phyloP scores from a whole-genome alignment of 495 filamentous ascomycete species.

The Daldinia decipiens region DNA sequence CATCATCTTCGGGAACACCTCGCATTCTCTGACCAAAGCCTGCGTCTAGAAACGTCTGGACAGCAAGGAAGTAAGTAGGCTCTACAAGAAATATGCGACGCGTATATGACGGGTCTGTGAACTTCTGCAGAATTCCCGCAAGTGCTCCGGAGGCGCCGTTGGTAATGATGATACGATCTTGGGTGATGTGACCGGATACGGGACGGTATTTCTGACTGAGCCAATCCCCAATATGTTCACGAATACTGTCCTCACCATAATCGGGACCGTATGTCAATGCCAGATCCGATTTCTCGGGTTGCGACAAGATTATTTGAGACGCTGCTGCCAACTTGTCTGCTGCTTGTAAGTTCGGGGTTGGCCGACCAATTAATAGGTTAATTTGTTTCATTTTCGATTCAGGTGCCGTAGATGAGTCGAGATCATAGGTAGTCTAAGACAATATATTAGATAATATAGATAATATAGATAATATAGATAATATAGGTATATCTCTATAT shows the following conservation, averaged over 20 bases:
- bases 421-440: background rate
- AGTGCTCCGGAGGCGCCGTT: slow-evolving; percentile 77
- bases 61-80: slow-evolving; percentile 78
- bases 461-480: no score
- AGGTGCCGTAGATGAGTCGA: background rate
- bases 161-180: slow-evolving; percentile 74
- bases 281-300: slow-evolving; percentile 58
- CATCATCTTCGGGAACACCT: slow-evolving; percentile 73
- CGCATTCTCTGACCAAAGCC: slow-evolving; percentile 67
- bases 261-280: slow-evolving; percentile 78
- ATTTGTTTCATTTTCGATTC: slow-evolving; percentile 48
- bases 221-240: slow-evolving; percentile 71
- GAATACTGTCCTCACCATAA: slow-evolving; percentile 68
- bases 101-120: slow-evolving; percentile 77
- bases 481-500: no score
- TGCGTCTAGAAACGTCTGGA: slow-evolving; percentile 75
- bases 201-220: slow-evolving; percentile 69
- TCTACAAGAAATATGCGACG: slow-evolving; percentile 76
- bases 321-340: slow-evolving; percentile 63
- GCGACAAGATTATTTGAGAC: slow-evolving; percentile 62
- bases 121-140: slow-evolving; percentile 71
- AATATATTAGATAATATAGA: no score
- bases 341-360: slow-evolving; percentile 71
- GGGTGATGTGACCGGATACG: slow-evolving; percentile 48
- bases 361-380: slow-evolving; percentile 71